phyloP scores from a whole-genome alignment of 2,329 filamentous ascomycete species.

The Colletotrichum eremochloae region DNA sequence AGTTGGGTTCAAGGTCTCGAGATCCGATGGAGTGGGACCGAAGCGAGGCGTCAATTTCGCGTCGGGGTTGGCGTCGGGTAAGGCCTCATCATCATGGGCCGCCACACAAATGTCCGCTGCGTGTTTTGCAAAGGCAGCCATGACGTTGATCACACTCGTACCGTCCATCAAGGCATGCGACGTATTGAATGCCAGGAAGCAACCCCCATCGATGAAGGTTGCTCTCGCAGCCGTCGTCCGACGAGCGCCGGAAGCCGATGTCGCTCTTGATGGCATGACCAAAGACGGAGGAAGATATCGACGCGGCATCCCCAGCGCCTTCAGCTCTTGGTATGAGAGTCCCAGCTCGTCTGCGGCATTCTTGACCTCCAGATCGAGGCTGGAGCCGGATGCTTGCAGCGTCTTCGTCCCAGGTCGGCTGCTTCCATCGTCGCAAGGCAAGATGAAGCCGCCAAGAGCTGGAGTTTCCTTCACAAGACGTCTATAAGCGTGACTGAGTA shows the following conservation, averaged over 20 bases:
- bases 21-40: neutral
- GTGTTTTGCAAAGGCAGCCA: neutral
- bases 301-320: slow-evolving; percentile 3
- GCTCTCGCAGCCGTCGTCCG: slow-evolving; percentile 11
- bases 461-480: neutral
- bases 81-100: neutral
- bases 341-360: neutral
- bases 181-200: slow-evolving; percentile 5
- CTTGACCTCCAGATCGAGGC: neutral
- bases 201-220: neutral
- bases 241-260: neutral
- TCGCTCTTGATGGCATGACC: slow-evolving; percentile 6
- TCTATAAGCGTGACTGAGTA: neutral
- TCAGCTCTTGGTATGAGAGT: neutral
- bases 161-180: slow-evolving; percentile 7
- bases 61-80: neutral
- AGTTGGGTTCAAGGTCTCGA: neutral
- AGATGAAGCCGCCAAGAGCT: slow-evolving; percentile 4
- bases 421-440: neutral
- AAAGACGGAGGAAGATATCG: neutral
- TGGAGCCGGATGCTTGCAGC: neutral
- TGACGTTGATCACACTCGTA: slow-evolving; percentile 2
- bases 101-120: neutral
- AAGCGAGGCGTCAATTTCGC: neutral
- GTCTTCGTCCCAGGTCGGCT: slow-evolving; percentile 5